Evolutionary conservation across 352 stramenopile species (phyloP).

Genomic region (Nothophytophthora sp.): DNA sequence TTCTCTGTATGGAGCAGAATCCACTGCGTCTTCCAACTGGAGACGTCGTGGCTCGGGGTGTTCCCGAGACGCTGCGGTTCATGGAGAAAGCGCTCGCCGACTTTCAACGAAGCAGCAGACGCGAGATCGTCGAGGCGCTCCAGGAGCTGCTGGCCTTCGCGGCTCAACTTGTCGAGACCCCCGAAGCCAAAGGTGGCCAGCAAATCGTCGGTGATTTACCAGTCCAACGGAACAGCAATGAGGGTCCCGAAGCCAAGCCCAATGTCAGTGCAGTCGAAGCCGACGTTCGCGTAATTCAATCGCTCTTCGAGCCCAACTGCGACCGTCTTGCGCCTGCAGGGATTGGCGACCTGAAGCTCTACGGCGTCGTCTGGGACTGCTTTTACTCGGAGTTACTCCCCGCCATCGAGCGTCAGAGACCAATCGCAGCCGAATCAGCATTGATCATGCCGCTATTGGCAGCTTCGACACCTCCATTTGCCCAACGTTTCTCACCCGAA

Average conservation of each 20-base stretch:
- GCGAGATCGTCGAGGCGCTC: conserved; percentile 51
- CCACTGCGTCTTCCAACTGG: conserved; percentile 47
- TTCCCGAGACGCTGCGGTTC: conserved; percentile 44
- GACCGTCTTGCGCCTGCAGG: conserved; percentile 33
- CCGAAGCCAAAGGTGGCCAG: background rate
- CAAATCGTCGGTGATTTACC: no score
- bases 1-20: conserved; percentile 66
- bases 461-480: conserved; percentile 9
- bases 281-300: conserved; percentile 31
- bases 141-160: conserved; percentile 42
- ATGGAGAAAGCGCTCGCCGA: conserved; percentile 55
- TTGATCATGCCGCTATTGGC: background rate
- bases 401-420: conserved; percentile 34
- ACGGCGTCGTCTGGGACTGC: conserved; percentile 52
- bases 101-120: conserved; percentile 45
- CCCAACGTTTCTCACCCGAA: conserved; percentile 31
- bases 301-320: conserved; percentile 49
- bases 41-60: conserved; percentile 51
- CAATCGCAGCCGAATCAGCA: background rate
- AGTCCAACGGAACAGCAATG: background rate
- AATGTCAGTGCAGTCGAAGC: background rate
- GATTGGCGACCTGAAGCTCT: conserved; percentile 47
- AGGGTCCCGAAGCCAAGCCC: background rate
- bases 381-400: conserved; percentile 53
- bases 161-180: conserved; percentile 13